Evolutionary conservation across 2,329 filamentous ascomycete genomes (phyloP), one percentile per base, ranked within the genome.

Genomic region (Sarocladiaceae sp.): DNA sequence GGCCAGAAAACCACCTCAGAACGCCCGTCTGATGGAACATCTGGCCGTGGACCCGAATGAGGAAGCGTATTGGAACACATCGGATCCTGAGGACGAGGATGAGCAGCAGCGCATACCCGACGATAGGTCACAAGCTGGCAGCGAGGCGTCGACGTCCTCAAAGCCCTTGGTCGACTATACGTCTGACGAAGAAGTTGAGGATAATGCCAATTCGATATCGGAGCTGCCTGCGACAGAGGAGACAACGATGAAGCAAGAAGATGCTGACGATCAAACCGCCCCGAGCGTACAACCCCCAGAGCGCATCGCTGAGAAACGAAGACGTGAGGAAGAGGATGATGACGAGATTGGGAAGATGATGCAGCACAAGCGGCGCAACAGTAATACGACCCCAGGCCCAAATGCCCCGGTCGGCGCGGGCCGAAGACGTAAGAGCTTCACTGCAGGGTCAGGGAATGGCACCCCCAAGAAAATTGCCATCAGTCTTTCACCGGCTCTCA

Each of bases 61-160:
- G 61, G 91, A 96, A 56, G 88, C 91, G 33, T 98, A 97, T 63
- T 97, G 94, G 76, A 91, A 95, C 55, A 80, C 78, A 0, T 88
- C 86, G 1, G 90, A 96, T 54, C 87, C 93, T 37, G 85, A 90
- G 48, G 89, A 95, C 6, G 87, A 88, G 11, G 70, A 82, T 49
- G 68, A 71, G 50, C 54, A 66, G 13, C 60, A 66, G 50, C 51
- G 55, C 51, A 55, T 55, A 42, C 49, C 56, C 15, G 59, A 55
- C 34, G 60, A 57, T 45, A 66, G 58, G 46, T 53, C 55, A 7
- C 52, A 62, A 3, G 52, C 71, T 10, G 63, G 71, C 6, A 90
- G 89, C 52, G 86, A 81, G 19, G 73, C 57, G n/a, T 50, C 74
- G 12, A 78, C 80, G 16, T 72, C 82, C 1, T 64, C 76, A 7